These are phyloP conservation scores for Penicillium paxilli DNA, from an alignment of 495 filamentous ascomycete species.

Conservation along the genomic window DNA sequence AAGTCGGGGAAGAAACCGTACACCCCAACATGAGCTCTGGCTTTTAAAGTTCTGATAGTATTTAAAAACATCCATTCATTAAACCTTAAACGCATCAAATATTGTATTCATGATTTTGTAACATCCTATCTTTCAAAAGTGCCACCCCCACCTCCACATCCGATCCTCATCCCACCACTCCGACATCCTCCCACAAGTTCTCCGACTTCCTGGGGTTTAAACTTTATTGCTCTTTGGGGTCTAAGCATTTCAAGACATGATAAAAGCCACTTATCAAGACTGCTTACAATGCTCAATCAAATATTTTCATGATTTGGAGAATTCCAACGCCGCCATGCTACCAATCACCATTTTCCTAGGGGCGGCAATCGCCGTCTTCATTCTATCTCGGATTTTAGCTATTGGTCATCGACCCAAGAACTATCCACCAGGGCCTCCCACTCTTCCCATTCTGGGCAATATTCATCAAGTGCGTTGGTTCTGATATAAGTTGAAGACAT, in stretches of 20 bases:
- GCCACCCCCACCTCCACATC: conserved; percentile 15
- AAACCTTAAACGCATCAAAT: no score
- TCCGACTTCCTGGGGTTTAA: neutral
- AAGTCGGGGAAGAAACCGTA: no score
- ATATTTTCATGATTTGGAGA: no score
- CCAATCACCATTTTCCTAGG: conserved; percentile 6
- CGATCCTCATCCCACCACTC: neutral
- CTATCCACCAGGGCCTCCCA: conserved; percentile 38
- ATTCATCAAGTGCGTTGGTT: conserved; percentile 27
- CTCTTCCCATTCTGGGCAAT: conserved; percentile 35
- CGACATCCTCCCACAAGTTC: neutral
- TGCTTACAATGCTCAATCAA: no score
- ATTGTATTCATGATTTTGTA: no score
- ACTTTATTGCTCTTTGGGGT: neutral
- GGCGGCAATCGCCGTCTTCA: conserved; percentile 1
- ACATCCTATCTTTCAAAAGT: no score
- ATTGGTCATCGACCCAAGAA: conserved; percentile 31
- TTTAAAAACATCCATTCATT: no score
- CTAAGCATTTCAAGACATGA: neutral
- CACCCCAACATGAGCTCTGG: no score
- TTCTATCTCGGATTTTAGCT: conserved; percentile 7
- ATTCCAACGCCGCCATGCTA: conserved; percentile 2
- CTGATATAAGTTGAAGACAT: neutral
- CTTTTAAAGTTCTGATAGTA: no score
- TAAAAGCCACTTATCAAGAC: neutral